A percentile compares a stretch with the other conserved stretches of the same genome.
Evolutionary conservation across 768 basidiomycete species (phyloP).

Genomic region (Boletus coccyginus): DNA sequence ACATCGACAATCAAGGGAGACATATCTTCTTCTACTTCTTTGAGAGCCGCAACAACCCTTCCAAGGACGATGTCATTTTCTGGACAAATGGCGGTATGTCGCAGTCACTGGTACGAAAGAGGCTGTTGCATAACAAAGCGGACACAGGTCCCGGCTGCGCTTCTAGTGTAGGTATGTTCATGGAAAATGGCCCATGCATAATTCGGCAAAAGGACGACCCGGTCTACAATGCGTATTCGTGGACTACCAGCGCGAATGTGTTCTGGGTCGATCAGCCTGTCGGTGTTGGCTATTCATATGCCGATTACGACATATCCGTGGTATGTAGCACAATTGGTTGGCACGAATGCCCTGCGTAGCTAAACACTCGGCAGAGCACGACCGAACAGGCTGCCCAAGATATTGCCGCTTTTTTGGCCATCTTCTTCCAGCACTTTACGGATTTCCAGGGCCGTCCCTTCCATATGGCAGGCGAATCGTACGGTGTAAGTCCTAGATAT

Average conservation of each 20-base stretch:
- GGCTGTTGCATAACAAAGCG: not conserved
- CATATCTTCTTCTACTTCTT: constrained; percentile 75
- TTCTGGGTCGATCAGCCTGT: constrained; percentile 45
- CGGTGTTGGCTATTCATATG: constrained; percentile 41
- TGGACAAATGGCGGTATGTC: constrained; percentile 51
- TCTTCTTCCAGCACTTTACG: constrained; percentile 70
- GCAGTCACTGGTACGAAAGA: constrained; percentile 4
- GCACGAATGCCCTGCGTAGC: not conserved
- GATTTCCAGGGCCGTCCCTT: constrained; percentile 61
- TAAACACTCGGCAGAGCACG: constrained; percentile 40
- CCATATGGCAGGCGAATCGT: constrained; percentile 56
- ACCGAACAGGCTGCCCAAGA: constrained; percentile 64
- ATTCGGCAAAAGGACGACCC: constrained; percentile 41
- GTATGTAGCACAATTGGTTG: constrained; percentile 20
- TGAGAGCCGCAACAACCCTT: constrained; percentile 57
- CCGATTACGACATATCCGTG: constrained; percentile 38
- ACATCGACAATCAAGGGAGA: constrained; percentile 60
- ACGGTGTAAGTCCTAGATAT: constrained; percentile 35
- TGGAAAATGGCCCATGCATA: constrained; percentile 40
- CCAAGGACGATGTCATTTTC: constrained; percentile 55
- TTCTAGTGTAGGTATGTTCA: constrained; percentile 60
- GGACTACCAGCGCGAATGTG: constrained; percentile 58
- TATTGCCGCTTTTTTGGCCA: constrained; percentile 61
- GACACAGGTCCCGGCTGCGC: constrained; percentile 47
- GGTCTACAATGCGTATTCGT: constrained; percentile 40